Evolutionary conservation across 495 filamentous ascomycete genomes (phyloP).

Genomic region (Pyrenula massariospora): DNA sequence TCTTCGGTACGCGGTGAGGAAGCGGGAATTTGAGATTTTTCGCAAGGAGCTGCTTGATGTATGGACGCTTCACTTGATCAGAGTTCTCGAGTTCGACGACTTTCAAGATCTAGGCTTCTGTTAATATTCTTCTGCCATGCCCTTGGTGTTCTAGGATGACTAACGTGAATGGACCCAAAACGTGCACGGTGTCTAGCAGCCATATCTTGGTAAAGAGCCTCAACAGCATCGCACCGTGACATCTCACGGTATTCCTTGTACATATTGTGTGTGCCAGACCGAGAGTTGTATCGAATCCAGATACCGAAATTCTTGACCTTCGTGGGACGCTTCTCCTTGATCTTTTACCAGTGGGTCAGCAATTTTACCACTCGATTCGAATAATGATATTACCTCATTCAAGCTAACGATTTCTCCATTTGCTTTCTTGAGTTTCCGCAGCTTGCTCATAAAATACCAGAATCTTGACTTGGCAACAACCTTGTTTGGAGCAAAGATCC

Average conservation of each 20-base stretch:
- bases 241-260: slow-evolving; percentile 99
- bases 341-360: slow-evolving; percentile 37
- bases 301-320: slow-evolving; percentile 99
- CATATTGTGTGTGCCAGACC: slow-evolving; percentile 99
- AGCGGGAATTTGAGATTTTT: slow-evolving; percentile 98
- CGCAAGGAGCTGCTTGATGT: slow-evolving; percentile 94
- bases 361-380: not conserved
- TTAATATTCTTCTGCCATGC: not conserved
- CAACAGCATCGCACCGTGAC: slow-evolving; percentile 85
- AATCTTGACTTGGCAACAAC: slow-evolving; percentile 98
- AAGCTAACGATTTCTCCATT: slow-evolving; percentile 97
- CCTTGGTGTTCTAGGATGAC: slow-evolving; percentile 17
- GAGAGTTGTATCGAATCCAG: slow-evolving; percentile 99
- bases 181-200: slow-evolving; percentile 93
- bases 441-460: slow-evolving; percentile 99
- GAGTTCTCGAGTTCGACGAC: slow-evolving; percentile 92
- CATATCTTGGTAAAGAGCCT: slow-evolving; percentile 99
- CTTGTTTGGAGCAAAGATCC: slow-evolving; percentile 94
- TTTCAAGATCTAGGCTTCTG: slow-evolving; percentile 68
- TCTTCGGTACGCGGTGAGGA: slow-evolving; percentile 82
- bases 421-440: slow-evolving; percentile 99
- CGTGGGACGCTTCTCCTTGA: slow-evolving; percentile 93
- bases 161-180: slow-evolving; percentile 94
- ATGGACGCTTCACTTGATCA: slow-evolving; percentile 88
- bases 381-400: slow-evolving; percentile 60